Conservation (phyloP, 1,284 basidiomycete species). For the Neonothopanus nambi region DNA sequence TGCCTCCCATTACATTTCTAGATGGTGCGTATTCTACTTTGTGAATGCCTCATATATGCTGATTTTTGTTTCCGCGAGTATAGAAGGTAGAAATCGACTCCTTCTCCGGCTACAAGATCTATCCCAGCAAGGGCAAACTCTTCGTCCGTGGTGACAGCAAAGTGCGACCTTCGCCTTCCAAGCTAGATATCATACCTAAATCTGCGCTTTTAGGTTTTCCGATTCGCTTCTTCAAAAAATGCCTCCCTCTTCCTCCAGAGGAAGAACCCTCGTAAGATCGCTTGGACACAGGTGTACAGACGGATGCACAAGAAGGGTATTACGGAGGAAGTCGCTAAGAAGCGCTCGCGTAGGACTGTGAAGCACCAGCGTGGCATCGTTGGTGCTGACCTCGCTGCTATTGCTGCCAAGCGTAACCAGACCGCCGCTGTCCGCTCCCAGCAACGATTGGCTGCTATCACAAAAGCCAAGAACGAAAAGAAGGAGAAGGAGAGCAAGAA, state of each 20-base stretch:
- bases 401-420: conserved; percentile 91
- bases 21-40: conserved; percentile 46
- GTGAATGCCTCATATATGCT: conserved; percentile 4
- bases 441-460: conserved; percentile 82
- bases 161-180: conserved; percentile 45
- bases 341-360: conserved; percentile 94
- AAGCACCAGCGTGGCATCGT: conserved; percentile 99
- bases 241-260: conserved; percentile 98
- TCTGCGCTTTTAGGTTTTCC: conserved; percentile 71
- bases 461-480: conserved; percentile 93
- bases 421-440: conserved; percentile 85
- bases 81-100: conserved; percentile 98
- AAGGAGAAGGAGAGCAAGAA: conserved; percentile 96
- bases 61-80: conserved; percentile 34
- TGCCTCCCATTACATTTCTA: conserved; percentile 22
- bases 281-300: conserved; percentile 97
- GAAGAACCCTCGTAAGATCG: conserved; percentile 99
- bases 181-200: background rate
- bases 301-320: conserved; percentile 99
- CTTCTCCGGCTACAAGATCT: conserved; percentile 95
- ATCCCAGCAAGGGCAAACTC: conserved; percentile 93
- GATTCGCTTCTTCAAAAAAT: conserved; percentile 87
- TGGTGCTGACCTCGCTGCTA: conserved; percentile 91
- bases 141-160: conserved; percentile 97
- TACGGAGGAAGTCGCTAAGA: conserved; percentile 99